Conservation (phyloP, 305 asterid genomes). For the Striga hermonthica region DNA sequence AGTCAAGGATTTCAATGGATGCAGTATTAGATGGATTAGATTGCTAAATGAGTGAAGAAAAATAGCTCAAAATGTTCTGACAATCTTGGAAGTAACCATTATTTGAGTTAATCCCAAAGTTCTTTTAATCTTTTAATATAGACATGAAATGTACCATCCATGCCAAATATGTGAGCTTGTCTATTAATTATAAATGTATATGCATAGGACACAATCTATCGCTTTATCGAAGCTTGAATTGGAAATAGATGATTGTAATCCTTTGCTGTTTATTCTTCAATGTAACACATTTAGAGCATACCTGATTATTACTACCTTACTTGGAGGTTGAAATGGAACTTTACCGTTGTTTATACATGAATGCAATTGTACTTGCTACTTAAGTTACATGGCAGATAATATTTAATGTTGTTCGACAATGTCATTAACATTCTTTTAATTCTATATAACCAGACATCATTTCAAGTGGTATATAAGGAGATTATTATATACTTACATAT, state of each 20-base stretch:
- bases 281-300: no score
- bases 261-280: background rate
- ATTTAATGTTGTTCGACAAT: background rate
- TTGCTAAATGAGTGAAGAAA: background rate
- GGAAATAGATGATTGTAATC: background rate
- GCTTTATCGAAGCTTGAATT: background rate
- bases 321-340: constrained; percentile 1
- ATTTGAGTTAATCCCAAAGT: background rate
- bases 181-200: no score
- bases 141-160: background rate
- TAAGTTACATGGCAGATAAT: background rate
- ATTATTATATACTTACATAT: constrained; percentile 23
- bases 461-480: constrained; percentile 9
- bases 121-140: background rate
- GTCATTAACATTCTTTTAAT: constrained; percentile 1
- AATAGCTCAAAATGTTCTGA: background rate
- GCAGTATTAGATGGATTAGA: no score
- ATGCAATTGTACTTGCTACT: constrained; percentile 10
- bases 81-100: background rate
- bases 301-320: background rate
- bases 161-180: background rate
- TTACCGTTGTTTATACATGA: background rate
- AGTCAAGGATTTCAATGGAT: no score
- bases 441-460: constrained; percentile 5
- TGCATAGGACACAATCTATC: no score